A percentile compares a stretch with the other conserved stretches of the same genome.
Evolutionary conservation across 768 basidiomycete genomes (phyloP).

Genomic region (Suillus subaureus): DNA sequence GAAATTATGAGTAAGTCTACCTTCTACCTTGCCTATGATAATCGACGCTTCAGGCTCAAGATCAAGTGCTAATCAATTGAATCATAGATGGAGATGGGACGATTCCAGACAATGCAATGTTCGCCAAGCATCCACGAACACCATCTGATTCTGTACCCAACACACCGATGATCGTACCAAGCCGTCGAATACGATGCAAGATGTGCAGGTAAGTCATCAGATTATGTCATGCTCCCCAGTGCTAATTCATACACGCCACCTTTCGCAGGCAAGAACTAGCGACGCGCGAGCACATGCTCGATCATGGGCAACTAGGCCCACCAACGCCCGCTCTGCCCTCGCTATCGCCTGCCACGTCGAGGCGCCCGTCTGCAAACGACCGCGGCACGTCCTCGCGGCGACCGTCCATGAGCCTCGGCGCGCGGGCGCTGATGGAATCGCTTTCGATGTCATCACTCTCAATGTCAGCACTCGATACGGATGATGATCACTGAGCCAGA

Average conservation of each 20-base stretch:
- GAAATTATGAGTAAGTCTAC: conserved; percentile 74
- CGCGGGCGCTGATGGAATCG: conserved; percentile 40
- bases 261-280: conserved; percentile 75
- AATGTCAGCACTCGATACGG: conserved; percentile 55
- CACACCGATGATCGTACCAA: conserved; percentile 56
- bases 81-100: conserved; percentile 73
- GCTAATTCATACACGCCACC: neutral
- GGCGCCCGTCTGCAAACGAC: conserved; percentile 40
- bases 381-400: conserved; percentile 20
- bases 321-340: conserved; percentile 54
- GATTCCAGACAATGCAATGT: conserved; percentile 66
- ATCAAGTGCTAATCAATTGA: conserved; percentile 12
- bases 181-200: conserved; percentile 82
- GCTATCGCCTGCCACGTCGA: conserved; percentile 50
- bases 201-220: conserved; percentile 71
- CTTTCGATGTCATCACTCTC: too few species aligned
- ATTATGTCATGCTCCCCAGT: neutral
- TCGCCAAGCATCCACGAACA: conserved; percentile 71
- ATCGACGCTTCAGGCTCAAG: neutral
- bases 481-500: conserved; percentile 39
- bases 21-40: conserved; percentile 3
- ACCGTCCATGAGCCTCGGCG: conserved; percentile 25
- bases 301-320: conserved; percentile 79
- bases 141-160: conserved; percentile 61
- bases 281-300: conserved; percentile 90